phyloP scores from a whole-genome alignment of 495 filamentous ascomycete species.

The Xylaria nigripes region DNA sequence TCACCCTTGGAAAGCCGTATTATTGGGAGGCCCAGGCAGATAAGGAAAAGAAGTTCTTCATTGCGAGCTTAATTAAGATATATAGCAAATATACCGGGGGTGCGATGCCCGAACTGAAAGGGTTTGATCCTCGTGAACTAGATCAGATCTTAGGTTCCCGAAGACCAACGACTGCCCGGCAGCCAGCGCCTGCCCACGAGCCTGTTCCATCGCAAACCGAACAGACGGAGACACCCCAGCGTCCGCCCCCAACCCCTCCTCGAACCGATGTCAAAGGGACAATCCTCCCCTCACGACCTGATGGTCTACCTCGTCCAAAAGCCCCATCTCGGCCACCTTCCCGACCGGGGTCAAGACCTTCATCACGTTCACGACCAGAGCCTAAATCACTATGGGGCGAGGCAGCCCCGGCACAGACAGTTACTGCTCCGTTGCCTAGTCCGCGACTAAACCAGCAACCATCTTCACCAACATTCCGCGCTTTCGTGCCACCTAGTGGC shows the following conservation, averaged over 20 bases:
- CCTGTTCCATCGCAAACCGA: constrained; percentile 18
- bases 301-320: constrained; percentile 15
- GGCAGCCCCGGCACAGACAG: background rate
- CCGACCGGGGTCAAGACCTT: constrained; percentile 4
- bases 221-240: constrained; percentile 25
- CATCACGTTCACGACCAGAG: constrained; percentile 12
- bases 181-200: constrained; percentile 24
- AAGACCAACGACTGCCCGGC: constrained; percentile 22
- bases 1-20: constrained; percentile 86
- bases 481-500: constrained; percentile 28
- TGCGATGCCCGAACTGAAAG: constrained; percentile 64
- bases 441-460: constrained; percentile 17
- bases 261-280: constrained; percentile 16
- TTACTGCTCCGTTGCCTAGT: constrained; percentile 5
- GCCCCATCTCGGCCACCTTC: constrained; percentile 13
- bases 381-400: constrained; percentile 4
- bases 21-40: constrained; percentile 89
- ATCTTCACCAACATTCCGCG: constrained; percentile 24
- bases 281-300: constrained; percentile 16
- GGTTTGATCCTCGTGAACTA: constrained; percentile 72
- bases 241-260: constrained; percentile 32
- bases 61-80: constrained; percentile 88
- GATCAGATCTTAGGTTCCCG: constrained; percentile 56
- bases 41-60: constrained; percentile 98
- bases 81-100: constrained; percentile 93